A percentile compares a stretch with the other conserved stretches of the same genome.
These are phyloP conservation scores for Coniochaeta hoffmannii DNA, from an alignment of 2,329 filamentous ascomycete species.

Conservation along the genomic window DNA sequence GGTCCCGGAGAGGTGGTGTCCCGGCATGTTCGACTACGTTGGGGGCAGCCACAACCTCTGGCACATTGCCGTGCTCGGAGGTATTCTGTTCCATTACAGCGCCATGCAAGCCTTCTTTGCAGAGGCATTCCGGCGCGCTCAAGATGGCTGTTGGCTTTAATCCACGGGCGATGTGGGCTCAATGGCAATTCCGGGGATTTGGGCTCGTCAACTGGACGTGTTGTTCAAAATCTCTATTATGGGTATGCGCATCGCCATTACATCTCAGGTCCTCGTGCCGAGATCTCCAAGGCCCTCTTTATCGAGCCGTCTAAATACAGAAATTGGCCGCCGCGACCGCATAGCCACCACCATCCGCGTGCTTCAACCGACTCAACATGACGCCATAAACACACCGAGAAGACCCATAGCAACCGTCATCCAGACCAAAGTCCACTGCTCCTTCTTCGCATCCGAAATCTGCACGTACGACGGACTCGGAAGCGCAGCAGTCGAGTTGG, in stretches of 20 bases:
- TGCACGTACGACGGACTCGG: slow-evolving; percentile 2
- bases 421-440: slow-evolving; percentile 16
- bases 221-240: slow-evolving; percentile 2
- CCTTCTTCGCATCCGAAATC: slow-evolving; percentile 10
- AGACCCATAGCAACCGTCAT: slow-evolving; percentile 16
- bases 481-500: background rate
- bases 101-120: slow-evolving; percentile 96
- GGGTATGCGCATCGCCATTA: background rate
- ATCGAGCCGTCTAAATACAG: background rate
- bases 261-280: background rate
- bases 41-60: slow-evolving; percentile 96
- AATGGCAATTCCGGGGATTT: background rate
- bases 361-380: slow-evolving; percentile 14
- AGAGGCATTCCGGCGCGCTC: slow-evolving; percentile 62
- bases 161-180: background rate
- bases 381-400: slow-evolving; percentile 18
- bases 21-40: slow-evolving; percentile 90
- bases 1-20: slow-evolving; percentile 86
- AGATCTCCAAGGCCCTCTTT: background rate
- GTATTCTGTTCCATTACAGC: slow-evolving; percentile 93
- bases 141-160: slow-evolving; percentile 49
- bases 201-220: background rate
- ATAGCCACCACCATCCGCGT: background rate
- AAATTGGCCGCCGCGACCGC: no score
- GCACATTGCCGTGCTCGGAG: slow-evolving; percentile 90